Conservation (phyloP, 163 green algal species). For the Chlamydomonas reinhardtii region DNA sequence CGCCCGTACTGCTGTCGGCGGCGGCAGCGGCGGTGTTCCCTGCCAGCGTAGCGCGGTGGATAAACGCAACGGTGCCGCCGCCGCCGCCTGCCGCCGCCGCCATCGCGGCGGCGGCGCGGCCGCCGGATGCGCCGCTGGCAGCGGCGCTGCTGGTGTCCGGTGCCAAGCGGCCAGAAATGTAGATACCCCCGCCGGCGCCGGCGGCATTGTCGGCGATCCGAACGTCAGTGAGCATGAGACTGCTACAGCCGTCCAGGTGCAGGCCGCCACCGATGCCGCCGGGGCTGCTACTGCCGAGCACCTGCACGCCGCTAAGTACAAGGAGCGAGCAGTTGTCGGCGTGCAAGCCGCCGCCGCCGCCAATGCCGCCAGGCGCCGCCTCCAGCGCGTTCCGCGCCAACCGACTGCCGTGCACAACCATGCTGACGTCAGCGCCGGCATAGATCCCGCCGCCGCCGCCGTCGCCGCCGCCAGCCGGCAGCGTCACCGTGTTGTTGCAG, state of each 20-base stretch:
- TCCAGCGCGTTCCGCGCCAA: neutral
- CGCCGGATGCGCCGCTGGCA: too few species aligned
- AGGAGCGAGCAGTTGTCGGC: neutral
- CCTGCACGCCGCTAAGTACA: neutral
- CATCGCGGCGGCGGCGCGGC: too few species aligned
- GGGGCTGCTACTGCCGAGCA: neutral
- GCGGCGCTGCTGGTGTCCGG: too few species aligned
- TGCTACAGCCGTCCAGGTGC: neutral
- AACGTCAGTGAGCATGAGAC: neutral
- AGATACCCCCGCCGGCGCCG: neutral
- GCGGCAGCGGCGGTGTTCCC: neutral
- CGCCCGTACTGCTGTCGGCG: too few species aligned
- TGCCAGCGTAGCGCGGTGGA: neutral
- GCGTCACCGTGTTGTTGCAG: neutral
- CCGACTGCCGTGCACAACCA: neutral
- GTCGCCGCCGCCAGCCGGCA: neutral
- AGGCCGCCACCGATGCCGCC: neutral
- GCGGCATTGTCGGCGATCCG: neutral
- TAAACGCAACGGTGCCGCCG: neutral
- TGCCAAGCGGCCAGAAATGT: neutral
- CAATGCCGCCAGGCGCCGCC: neutral
- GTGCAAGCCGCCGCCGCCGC: neutral
- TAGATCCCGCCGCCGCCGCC: neutral
- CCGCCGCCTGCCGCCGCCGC: too few species aligned
- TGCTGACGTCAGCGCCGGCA: neutral